Percentiles rank a stretch among this genome's conserved stretches.
Conservation (phyloP, 441 rosid genomes). For the Dalechampia spathulata region DNA sequence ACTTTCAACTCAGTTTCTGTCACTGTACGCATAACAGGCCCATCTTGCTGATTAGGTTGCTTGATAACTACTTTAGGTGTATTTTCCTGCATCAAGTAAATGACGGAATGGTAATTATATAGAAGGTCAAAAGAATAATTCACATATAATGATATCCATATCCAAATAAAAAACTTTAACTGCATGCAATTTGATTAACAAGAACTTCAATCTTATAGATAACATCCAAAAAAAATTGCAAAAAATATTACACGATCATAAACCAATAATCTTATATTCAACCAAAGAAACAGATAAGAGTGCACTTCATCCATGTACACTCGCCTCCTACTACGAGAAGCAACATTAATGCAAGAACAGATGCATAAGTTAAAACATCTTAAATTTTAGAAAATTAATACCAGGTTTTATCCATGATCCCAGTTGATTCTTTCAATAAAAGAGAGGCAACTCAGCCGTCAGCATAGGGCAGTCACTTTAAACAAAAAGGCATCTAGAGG, state of each 20-base stretch:
- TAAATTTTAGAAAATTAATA: background rate
- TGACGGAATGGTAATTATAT: background rate
- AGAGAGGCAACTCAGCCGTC: background rate
- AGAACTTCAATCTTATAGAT: background rate
- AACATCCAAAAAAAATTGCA: background rate
- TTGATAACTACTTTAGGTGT: slow-evolving; percentile 60
- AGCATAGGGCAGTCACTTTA: background rate
- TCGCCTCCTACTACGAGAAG: background rate
- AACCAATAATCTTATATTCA: background rate
- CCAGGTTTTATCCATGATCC: background rate
- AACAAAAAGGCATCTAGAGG: background rate
- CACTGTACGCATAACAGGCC: slow-evolving; percentile 51
- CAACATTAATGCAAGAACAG: no score
- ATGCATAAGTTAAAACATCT: no score
- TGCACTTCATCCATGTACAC: no score
- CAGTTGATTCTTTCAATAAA: background rate
- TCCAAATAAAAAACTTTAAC: background rate
- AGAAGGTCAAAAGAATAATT: slow-evolving; percentile 2
- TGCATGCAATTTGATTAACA: background rate
- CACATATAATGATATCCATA: slow-evolving; percentile 1
- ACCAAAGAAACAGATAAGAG: no score
- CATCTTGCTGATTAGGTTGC: slow-evolving; percentile 55
- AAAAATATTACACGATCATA: background rate
- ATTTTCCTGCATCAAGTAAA: slow-evolving; percentile 56
- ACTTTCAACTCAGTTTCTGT: slow-evolving; percentile 75